Evolutionary conservation across 2,329 filamentous ascomycete genomes (phyloP).

Genomic region (Bertia moriformis): DNA sequence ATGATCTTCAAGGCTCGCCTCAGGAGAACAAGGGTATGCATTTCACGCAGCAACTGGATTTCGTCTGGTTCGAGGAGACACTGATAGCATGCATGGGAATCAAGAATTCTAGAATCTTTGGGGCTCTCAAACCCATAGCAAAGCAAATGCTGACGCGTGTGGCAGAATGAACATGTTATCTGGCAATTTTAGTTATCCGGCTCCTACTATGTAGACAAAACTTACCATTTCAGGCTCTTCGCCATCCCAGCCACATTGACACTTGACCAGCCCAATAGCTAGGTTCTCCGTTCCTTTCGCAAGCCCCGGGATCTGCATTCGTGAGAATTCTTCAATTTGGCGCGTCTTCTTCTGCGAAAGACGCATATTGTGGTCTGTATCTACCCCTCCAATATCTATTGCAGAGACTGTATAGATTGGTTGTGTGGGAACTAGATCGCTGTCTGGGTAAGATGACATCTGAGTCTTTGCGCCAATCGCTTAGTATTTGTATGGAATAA

Average conservation of each 20-base stretch:
- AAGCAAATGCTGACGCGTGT: constrained; percentile 24
- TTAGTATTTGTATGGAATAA: background rate
- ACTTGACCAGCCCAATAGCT: constrained; percentile 13
- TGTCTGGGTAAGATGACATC: constrained; percentile 8
- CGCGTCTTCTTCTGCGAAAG: background rate
- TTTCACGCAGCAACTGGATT: constrained; percentile 9
- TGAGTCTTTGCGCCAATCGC: constrained; percentile 7
- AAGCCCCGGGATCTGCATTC: too few species aligned
- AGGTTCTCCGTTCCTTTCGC: background rate
- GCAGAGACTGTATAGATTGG: constrained; percentile 4
- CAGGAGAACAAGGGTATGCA: constrained; percentile 12
- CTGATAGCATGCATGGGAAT: constrained; percentile 26
- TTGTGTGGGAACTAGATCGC: constrained; percentile 14
- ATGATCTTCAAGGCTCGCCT: constrained; percentile 13
- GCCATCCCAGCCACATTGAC: constrained; percentile 22
- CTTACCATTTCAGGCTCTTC: constrained; percentile 25
- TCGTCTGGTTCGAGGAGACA: constrained; percentile 21
- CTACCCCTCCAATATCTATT: constrained; percentile 1
- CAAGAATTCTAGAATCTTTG: constrained; percentile 20
- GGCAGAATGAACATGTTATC: constrained; percentile 26
- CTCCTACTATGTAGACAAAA: background rate
- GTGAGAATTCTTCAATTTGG: too few species aligned
- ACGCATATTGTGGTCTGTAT: background rate
- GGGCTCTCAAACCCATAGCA: constrained; percentile 25
- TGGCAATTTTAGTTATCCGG: constrained; percentile 7